phyloP scores from a whole-genome alignment of 371 early-diverging fungal genomes.

The Saksenaea oblongispora region DNA sequence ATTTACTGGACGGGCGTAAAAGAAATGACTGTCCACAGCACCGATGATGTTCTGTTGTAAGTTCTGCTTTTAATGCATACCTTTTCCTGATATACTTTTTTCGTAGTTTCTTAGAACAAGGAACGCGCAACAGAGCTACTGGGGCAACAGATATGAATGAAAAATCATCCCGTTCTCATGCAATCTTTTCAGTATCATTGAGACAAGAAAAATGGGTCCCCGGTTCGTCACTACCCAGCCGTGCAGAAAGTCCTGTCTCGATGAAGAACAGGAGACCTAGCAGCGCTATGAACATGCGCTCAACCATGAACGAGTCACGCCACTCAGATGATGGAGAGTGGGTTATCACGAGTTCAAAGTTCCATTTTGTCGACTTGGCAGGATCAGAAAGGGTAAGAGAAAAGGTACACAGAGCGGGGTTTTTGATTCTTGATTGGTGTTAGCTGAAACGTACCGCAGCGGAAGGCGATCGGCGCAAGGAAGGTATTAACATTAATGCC shows the following conservation, averaged over 20 bases:
- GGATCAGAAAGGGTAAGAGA: constrained; percentile 91
- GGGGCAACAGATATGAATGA: constrained; percentile 98
- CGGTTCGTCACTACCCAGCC: constrained; percentile 14
- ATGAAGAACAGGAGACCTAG: constrained; percentile 11
- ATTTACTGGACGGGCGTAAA: constrained; percentile 89
- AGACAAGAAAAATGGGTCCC: constrained; percentile 62
- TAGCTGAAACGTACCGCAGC: constrained; percentile 93
- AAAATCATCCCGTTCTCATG: constrained; percentile 95
- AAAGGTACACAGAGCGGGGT: neutral
- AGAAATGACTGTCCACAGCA: constrained; percentile 74
- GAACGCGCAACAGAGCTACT: constrained; percentile 87
- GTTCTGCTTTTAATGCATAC: neutral
- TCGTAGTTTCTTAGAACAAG: constrained; percentile 66
- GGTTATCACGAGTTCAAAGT: constrained; percentile 80
- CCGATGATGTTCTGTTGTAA: constrained; percentile 78
- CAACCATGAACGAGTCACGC: neutral
- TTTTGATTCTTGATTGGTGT: neutral
- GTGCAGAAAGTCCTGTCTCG: constrained; percentile 18
- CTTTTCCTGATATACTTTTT: neutral
- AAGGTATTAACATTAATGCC: constrained; percentile 98
- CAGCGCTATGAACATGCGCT: constrained; percentile 20
- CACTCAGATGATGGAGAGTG: constrained; percentile 48
- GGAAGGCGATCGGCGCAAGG: constrained; percentile 92
- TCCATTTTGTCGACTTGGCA: constrained; percentile 99
- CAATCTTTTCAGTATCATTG: constrained; percentile 91